Base-by-base conservation (phyloP, 441 rosid species). In the Kokia cookei region DNA sequence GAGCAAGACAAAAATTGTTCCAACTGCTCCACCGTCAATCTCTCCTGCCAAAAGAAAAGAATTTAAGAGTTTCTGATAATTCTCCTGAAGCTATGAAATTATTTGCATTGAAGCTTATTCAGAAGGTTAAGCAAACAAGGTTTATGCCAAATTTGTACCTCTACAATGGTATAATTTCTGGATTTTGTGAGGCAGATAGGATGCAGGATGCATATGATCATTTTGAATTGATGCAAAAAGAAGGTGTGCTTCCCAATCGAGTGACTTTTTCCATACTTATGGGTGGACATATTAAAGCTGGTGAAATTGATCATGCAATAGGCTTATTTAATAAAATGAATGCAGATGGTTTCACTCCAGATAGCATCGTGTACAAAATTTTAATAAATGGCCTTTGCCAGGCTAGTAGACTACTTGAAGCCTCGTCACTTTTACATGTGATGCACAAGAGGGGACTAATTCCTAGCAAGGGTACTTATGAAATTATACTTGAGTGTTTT, bases 261-360 rank as follows among this genome's bases (percentile, higher is more conserved):
- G 96, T 88, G 75, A 88, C 92, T 26, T 91, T 67, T 70, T 86
- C 91, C 45, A 78, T 78, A 77, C 87, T 91, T 13, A 88, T 89
- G 68, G 79, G 79, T 8, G 83, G 82, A 65, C 86, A 89, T 71
- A 79, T 88, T 60, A 67, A 65, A 76, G 76, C 78, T 78, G 84
- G 89, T 27, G 89, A 91, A 48, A 77, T 84, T 47, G 88, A 88
- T 75, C 64, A 57, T 24, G 93, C 92, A 15, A 83, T 91, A 7
- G 75, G 69, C 29, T 74, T 87, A 80, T 87, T 85, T 60, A 85
- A 91, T 74, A 72, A 69, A 73, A 82, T 89, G 80, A 78, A 77
- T 57, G 87, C 75, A 78, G 78, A 83, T 77, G 86, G 75, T 78
- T 86, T 55, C 48, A 29, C 11, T 69, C 82, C 86, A 6, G 86